Base-by-base conservation (phyloP, 139 green algal species). In the Klebsormidium nitens region DNA sequence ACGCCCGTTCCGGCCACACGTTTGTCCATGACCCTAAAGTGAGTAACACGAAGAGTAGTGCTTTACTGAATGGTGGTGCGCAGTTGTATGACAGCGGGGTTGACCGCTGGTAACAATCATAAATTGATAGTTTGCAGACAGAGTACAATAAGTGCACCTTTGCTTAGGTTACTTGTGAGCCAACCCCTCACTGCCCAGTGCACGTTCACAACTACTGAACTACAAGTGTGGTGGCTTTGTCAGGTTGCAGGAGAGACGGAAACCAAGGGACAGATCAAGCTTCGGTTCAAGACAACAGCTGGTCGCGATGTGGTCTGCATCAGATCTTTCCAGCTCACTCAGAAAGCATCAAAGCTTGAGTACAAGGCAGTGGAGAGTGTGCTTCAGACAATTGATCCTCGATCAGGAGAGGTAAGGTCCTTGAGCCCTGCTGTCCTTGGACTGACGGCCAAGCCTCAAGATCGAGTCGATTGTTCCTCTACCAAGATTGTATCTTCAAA, bases 181-280 rank as follows among this genome's bases (percentile, higher is more conserved):
- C 17, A 52, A 17, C 17, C 44, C 44, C 44, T 52, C 14, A 52
- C 14, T 17, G 17, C 44, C 34, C 8, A n/a, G 2, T 71, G 55
- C 36, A 26, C 23, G 3, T n/a, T n/a, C n/a, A n/a, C n/a, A n/a
- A n/a, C n/a, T n/a, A n/a, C n/a, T n/a, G n/a, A n/a, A n/a, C n/a
- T n/a, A n/a, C n/a, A n/a, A n/a, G n/a, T n/a, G n/a, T n/a, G n/a
- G n/a, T n/a, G n/a, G n/a, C n/a, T n/a, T n/a, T n/a, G 31, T 31
- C 71, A 76, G 69, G 47, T 78, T 5, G 87, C 91, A 5, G 86
- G 89, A 2, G 88, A 96, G 69, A 89, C 82, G 1, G 94, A 99
- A 72, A 88, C 95, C 5, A 97, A 97, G 68, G 94, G 84, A 1
- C 92, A 96, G 77, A 96, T 99, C 82, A 96, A 95, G 81, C 81